phyloP scores from a whole-genome alignment of 805 yeast species.

The Spathaspora boniae region DNA sequence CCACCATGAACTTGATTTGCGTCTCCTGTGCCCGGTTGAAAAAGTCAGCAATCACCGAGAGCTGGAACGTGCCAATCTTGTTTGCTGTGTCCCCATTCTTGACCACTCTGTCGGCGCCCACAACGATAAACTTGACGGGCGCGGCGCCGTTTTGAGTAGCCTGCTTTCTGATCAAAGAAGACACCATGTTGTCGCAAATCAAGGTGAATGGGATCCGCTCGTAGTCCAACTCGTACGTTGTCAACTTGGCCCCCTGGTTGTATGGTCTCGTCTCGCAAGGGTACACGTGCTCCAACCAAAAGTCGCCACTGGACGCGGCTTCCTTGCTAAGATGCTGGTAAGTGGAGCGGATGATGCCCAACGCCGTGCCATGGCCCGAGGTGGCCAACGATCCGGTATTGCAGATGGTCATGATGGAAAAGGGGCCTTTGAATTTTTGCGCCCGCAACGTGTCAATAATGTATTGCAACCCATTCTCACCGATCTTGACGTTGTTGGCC shows the following conservation, averaged over 20 bases:
- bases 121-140: slow-evolving; percentile 85
- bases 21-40: slow-evolving; percentile 19
- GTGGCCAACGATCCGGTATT: slow-evolving; percentile 97
- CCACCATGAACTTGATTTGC: slow-evolving; percentile 76
- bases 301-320: slow-evolving; percentile 25
- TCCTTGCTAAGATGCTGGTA: slow-evolving; percentile 39
- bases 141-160: slow-evolving; percentile 29
- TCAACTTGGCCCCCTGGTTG: slow-evolving; percentile 91
- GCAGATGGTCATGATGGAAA: slow-evolving; percentile 86
- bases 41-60: slow-evolving; percentile 67
- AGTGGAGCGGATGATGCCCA: slow-evolving; percentile 83
- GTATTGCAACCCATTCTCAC: slow-evolving; percentile 76
- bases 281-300: slow-evolving; percentile 65
- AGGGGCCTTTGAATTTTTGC: slow-evolving; percentile 56
- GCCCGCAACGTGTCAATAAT: slow-evolving; percentile 43
- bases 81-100: slow-evolving; percentile 94
- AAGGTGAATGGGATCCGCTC: slow-evolving; percentile 86
- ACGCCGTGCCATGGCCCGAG: slow-evolving; percentile 95
- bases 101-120: slow-evolving; percentile 94
- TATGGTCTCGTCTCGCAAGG: slow-evolving; percentile 96
- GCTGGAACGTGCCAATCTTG: slow-evolving; percentile 91
- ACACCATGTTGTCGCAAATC: slow-evolving; percentile 88
- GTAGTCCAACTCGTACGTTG: slow-evolving; percentile 84
- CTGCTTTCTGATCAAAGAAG: slow-evolving; percentile 53
- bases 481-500: slow-evolving; percentile 72